Evolutionary conservation across 2,329 filamentous ascomycete genomes (phyloP), one percentile per base, ranked within the genome.

Genomic region (Arthrobotrys iridis): DNA sequence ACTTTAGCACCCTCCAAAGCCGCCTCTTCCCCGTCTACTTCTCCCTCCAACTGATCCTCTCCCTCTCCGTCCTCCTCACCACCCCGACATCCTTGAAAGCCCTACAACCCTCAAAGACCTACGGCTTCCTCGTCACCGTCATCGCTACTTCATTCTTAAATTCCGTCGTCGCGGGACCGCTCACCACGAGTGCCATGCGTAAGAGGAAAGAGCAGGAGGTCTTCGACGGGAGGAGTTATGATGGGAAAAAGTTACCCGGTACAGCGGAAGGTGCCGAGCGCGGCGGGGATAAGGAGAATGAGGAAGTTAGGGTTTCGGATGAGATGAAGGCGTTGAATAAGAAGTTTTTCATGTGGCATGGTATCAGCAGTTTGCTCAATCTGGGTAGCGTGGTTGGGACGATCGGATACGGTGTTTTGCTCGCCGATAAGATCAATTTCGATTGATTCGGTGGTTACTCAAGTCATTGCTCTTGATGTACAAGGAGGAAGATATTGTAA

Each of bases 21-120:
- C 88, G 88, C 77, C 88, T 93, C 62, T 97, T 97, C 84, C 93
- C 93, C 33, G 86, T 92, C 79, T 99, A 96, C 85, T 98, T 98
- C 82, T 85, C 88, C 48, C 84, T 98, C 68, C 94, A 98, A 83
- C 89, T 92, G 2, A 85, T 86, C 4, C 84, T 94, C 0, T 92
- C 95, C 0, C 82, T 90, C 13, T 80, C 92, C 20, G 84, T 97
- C 15, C 90, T 91, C 18, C 81, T 96, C 65, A 97, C 94, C 3
- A 94, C 92, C 81, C 93, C 93, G 4, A 89, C 87, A n/a, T 86
- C 85, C 79, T 70, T 76, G 4, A 43, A 65, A 22, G 10, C 59
- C 18, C 70, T 50, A 45, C 64, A 40, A 37, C 74, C 63, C 37
- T 40, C 52, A 8, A 35, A 58, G 41, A 68, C 60, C 5, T 68